Percentiles rank a stretch among this genome's conserved stretches.
These are phyloP conservation scores for Phytopythium sindhum DNA, from an alignment of 352 stramenopile species.

Conservation along the genomic window DNA sequence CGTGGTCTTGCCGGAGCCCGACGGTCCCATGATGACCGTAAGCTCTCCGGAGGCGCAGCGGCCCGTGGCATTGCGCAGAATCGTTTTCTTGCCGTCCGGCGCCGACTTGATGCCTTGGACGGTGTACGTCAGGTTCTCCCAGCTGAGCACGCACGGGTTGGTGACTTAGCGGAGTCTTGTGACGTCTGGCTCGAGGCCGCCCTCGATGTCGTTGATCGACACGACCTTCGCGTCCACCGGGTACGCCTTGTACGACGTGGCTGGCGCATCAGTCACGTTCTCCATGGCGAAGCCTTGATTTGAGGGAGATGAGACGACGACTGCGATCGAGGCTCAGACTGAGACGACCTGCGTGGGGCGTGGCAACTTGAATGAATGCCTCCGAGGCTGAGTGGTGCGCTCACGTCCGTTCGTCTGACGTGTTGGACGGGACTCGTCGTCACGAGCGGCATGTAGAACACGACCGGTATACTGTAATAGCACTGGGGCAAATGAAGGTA, in stretches of 20 bases:
- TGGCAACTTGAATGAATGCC: too few relatives aligned
- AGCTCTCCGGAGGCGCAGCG: slow-evolving; percentile 48
- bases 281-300: too few relatives aligned
- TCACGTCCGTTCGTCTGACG: too few relatives aligned
- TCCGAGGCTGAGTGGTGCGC: too few relatives aligned
- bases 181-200: not conserved
- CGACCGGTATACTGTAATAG: too few relatives aligned
- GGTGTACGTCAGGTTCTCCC: slow-evolving; percentile 37
- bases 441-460: too few relatives aligned
- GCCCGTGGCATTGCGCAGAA: slow-evolving; percentile 55
- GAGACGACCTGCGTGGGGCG: too few relatives aligned
- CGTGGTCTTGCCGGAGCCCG: slow-evolving; percentile 57
- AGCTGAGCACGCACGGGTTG: slow-evolving; percentile 39
- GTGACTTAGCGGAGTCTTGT: not conserved
- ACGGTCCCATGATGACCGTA: slow-evolving; percentile 65
- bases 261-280: too few relatives aligned
- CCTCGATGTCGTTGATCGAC: slow-evolving; percentile 13
- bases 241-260: not conserved
- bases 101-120: slow-evolving; percentile 8
- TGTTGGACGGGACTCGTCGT: too few relatives aligned
- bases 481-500: too few relatives aligned
- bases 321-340: too few relatives aligned
- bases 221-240: slow-evolving; percentile 13
- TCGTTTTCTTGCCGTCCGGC: slow-evolving; percentile 25
- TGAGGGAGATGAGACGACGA: too few relatives aligned